Conservation (phyloP, 139 green algal species). For the Coelastrella sp. region DNA sequence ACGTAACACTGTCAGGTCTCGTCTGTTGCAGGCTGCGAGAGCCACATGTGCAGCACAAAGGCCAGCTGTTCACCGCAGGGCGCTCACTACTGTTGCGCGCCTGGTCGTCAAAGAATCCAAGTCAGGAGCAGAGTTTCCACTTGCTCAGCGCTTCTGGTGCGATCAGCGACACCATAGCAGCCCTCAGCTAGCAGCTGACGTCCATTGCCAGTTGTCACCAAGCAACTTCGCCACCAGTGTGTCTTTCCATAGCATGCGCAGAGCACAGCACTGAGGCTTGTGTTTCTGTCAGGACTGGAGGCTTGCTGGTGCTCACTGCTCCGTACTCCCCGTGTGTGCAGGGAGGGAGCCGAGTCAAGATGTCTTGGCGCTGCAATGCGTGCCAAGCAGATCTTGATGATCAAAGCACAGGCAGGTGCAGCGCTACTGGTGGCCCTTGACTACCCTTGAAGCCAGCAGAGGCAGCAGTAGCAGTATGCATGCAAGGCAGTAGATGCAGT, state of each 20-base stretch:
- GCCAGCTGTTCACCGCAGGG: constrained; percentile 2
- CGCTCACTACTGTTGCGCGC: not conserved
- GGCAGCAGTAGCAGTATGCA: not conserved
- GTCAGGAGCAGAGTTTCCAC: constrained; percentile 36
- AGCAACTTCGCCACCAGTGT: not conserved
- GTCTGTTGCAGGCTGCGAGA: not conserved
- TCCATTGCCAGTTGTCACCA: not conserved
- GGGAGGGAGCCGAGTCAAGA: constrained; percentile 68
- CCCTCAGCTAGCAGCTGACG: not conserved
- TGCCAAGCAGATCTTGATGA: constrained; percentile 82
- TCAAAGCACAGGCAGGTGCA: constrained; percentile 77
- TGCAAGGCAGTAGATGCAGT: not conserved
- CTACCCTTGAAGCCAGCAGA: not conserved
- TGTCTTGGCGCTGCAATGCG: constrained; percentile 79
- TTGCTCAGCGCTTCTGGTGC: constrained; percentile 49
- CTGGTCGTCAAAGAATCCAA: constrained; percentile 44
- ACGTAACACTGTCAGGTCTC: too few species aligned
- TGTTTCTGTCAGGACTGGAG: not conserved
- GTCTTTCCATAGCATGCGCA: not conserved
- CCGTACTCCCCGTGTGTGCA: not conserved
- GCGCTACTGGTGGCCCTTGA: not conserved
- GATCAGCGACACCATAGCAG: not conserved
- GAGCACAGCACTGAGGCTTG: not conserved
- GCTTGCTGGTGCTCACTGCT: not conserved
- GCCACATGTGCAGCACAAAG: not conserved